Evolutionary conservation across 306 rosid genomes (phyloP).

Genomic region (Dryas drummondii): DNA sequence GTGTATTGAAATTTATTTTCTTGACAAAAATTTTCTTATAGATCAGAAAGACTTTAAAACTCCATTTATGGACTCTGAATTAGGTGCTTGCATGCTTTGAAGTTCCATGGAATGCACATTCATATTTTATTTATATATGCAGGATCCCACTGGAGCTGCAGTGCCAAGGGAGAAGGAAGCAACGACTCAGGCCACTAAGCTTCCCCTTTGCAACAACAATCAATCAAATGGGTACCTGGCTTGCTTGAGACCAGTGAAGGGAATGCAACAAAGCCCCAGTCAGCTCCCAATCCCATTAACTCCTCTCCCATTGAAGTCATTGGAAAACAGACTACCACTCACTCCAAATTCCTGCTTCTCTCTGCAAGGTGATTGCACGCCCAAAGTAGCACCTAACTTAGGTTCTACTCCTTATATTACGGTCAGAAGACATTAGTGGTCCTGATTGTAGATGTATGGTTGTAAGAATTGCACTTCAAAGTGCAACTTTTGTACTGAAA

Average conservation of each 20-base stretch:
- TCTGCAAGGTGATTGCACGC: slow-evolving; percentile 18
- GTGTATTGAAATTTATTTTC: too few species aligned
- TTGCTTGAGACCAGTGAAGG: slow-evolving; percentile 22
- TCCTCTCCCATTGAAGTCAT: slow-evolving; percentile 31
- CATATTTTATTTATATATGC: not conserved
- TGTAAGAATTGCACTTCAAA: slow-evolving; percentile 16
- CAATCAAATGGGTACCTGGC: slow-evolving; percentile 6
- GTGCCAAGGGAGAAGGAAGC: slow-evolving; percentile 23
- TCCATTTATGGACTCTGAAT: too few species aligned
- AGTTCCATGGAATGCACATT: not conserved
- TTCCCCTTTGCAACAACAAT: slow-evolving; percentile 13
- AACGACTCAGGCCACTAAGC: slow-evolving; percentile 9
- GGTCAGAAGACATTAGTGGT: slow-evolving; percentile 27
- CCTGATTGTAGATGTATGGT: slow-evolving; percentile 11
- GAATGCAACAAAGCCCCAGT: slow-evolving; percentile 27
- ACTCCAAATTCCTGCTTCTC: slow-evolving; percentile 30
- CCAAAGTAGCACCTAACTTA: slow-evolving; percentile 34
- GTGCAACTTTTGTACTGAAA: slow-evolving; percentile 12
- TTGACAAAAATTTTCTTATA: not conserved
- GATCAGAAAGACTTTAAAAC: too few species aligned
- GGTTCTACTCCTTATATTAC: slow-evolving; percentile 39
- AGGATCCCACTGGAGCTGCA: slow-evolving; percentile 20
- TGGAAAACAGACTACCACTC: slow-evolving; percentile 36
- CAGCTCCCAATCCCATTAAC: slow-evolving; percentile 15
- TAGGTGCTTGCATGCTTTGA: too few species aligned